Evolutionary conservation across 148 eudicot genomes (phyloP), one percentile per base, ranked within the genome.

Genomic region (Euryodendron excelsum): DNA sequence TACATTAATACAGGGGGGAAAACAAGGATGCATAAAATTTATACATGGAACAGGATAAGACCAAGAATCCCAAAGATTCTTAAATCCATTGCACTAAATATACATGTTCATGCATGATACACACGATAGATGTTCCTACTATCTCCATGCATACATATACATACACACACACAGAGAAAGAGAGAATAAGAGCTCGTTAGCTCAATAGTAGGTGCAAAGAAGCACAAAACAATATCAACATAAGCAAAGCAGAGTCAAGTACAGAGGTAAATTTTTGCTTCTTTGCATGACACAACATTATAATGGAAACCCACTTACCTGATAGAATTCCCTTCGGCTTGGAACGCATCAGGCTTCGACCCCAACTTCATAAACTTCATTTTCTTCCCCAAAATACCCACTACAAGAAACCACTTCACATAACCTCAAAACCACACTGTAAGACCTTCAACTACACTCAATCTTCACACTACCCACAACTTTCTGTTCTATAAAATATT

Each of bases 291-390:
- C n/a, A 25, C 0, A 61, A 36, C 7, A 74, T 34, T 63, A 45
- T 58, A 34, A 65, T 5, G 8, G 37, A 75, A 78, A 62, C n/a
- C 71, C 73, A 77, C 73, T 76, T 9, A 92, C 97, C 97, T 90
- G 73, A 86, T 83, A 39, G 79, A 79, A 78, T 73, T 86, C 21
- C 93, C 97, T 78, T 91, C 85, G 66, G 86, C 79, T 69, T 88
- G 93, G 82, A 92, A 91, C 25, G 93, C 75, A 85, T 92, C 94
- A 81, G 94, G 97, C 83, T 92, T 92, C 37, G 97, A 92, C n/a
- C 94, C 97, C 82, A 92, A 71, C 84, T 92, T 92, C 97, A 92
- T 92, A 77, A 86, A 88, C 94, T 92, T 92, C 97, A 92, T 92
- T 74, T 78, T 88, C 31, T 41, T 79, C 66, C 80, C 60, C 53